Conservation (phyloP, 805 yeast species). For the Monosporozyma servazzii region DNA sequence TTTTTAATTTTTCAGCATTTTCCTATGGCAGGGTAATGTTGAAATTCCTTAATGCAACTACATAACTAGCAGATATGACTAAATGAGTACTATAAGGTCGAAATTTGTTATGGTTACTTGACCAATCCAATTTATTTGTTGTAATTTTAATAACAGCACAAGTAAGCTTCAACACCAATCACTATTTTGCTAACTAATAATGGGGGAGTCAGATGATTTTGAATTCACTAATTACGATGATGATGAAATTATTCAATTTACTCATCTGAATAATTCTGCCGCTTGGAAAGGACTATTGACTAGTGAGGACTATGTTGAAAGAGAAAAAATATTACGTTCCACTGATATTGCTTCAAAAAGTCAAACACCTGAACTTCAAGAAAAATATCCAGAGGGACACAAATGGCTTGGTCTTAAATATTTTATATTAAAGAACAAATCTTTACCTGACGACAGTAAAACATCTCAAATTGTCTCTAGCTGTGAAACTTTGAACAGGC, state of each 20-base stretch:
- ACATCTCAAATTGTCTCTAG: constrained; percentile 33
- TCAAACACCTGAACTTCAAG: constrained; percentile 8
- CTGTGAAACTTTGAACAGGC: constrained; percentile 34
- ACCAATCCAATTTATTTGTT: neutral
- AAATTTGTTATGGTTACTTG: neutral
- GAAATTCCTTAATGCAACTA: neutral
- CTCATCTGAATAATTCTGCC: constrained; percentile 30
- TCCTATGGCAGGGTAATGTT: neutral
- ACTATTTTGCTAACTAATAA: neutral
- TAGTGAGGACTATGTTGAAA: constrained; percentile 30
- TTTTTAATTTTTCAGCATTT: constrained; percentile 3
- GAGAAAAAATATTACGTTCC: constrained; percentile 30
- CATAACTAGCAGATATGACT: neutral
- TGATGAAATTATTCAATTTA: constrained; percentile 29
- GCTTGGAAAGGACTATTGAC: constrained; percentile 30
- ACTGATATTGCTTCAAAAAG: constrained; percentile 21
- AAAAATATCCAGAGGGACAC: constrained; percentile 11
- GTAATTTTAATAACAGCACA: neutral
- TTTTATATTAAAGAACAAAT: constrained; percentile 27
- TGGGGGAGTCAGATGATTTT: neutral
- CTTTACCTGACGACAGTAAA: constrained; percentile 16
- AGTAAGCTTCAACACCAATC: neutral
- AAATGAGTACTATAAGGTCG: neutral
- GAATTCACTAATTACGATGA: constrained; percentile 19
- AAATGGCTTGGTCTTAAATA: constrained; percentile 30